phyloP scores from a whole-genome alignment of 108 stramenopile genomes.

The Cyclotella kingstonii region DNA sequence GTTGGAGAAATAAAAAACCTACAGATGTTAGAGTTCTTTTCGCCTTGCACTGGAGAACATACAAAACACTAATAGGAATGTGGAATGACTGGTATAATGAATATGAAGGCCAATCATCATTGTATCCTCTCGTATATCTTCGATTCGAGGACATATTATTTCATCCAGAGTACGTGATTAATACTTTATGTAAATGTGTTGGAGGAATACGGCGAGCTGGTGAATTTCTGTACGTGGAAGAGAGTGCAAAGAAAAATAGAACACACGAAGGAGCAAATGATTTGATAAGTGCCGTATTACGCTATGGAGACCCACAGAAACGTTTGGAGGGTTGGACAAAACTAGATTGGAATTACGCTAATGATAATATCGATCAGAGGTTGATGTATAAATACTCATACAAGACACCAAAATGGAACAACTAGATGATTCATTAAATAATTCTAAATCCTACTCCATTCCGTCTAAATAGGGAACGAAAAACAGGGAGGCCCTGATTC shows the following conservation, averaged over 20 bases:
- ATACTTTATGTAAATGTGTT: constrained; percentile 60
- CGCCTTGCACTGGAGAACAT: constrained; percentile 30
- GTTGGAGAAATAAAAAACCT: constrained; percentile 1
- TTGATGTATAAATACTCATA: constrained; percentile 60
- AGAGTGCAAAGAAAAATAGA: constrained; percentile 50
- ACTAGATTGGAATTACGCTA: constrained; percentile 46
- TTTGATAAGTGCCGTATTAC: constrained; percentile 1
- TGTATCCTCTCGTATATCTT: constrained; percentile 51
- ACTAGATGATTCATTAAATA: no score
- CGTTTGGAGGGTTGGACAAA: constrained; percentile 43
- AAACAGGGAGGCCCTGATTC: constrained; percentile 71
- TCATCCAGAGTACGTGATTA: constrained; percentile 52
- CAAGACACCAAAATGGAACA: constrained; percentile 31
- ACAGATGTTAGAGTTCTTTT: constrained; percentile 50
- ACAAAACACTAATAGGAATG: constrained; percentile 49
- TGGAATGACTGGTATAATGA: constrained; percentile 72
- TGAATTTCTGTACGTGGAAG: constrained; percentile 47
- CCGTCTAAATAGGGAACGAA: constrained; percentile 60
- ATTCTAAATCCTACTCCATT: no score
- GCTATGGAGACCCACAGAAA: constrained; percentile 10
- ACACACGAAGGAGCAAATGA: constrained; percentile 27
- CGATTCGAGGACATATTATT: constrained; percentile 74
- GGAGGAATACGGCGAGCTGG: constrained; percentile 50
- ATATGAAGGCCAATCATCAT: constrained; percentile 21
- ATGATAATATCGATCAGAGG: constrained; percentile 16